Evolutionary conservation across 2,329 filamentous ascomycete species (phyloP).

Genomic region (Apiospora rasikravindrae): DNA sequence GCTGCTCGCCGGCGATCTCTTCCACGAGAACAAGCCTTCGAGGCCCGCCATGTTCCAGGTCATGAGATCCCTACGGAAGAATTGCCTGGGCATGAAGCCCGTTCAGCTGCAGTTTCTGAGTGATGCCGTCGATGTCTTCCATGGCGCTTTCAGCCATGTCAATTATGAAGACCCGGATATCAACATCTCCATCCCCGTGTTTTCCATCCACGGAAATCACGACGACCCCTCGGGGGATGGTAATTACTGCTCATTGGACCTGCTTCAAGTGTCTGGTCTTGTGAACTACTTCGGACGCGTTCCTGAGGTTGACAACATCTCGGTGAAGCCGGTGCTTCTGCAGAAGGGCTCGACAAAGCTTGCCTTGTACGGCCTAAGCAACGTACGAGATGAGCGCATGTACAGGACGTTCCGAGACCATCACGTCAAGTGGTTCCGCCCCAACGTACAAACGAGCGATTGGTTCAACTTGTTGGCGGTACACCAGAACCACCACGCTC

Average conservation of each 20-base stretch:
- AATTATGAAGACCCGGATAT: slow-evolving; percentile 99
- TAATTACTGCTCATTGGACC: slow-evolving; percentile 86
- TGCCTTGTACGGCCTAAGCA: slow-evolving; percentile 91
- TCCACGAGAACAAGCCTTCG: slow-evolving; percentile 97
- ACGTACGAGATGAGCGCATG: slow-evolving; percentile 92
- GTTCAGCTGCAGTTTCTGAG: slow-evolving; percentile 95
- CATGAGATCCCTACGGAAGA: slow-evolving; percentile 90
- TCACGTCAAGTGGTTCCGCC: slow-evolving; percentile 92
- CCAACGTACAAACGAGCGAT: slow-evolving; percentile 77
- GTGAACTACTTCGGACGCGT: slow-evolving; percentile 96
- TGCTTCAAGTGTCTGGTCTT: slow-evolving; percentile 88
- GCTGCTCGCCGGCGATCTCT: slow-evolving; percentile 89
- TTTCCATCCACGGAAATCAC: slow-evolving; percentile 98
- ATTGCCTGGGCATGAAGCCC: slow-evolving; percentile 93
- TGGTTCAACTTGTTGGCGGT: slow-evolving; percentile 98
- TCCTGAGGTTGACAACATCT: slow-evolving; percentile 90
- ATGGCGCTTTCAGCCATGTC: slow-evolving; percentile 87
- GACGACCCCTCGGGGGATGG: slow-evolving; percentile 98
- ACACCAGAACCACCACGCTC: slow-evolving; percentile 93
- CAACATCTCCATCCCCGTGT: slow-evolving; percentile 95
- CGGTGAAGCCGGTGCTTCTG: slow-evolving; percentile 86
- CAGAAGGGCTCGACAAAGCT: slow-evolving; percentile 95
- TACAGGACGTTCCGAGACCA: slow-evolving; percentile 92
- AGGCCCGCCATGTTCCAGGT: slow-evolving; percentile 97
- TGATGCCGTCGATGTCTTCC: slow-evolving; percentile 89